phyloP scores from a whole-genome alignment of 495 filamentous ascomycete species.

The Cercophora newfieldiana region DNA sequence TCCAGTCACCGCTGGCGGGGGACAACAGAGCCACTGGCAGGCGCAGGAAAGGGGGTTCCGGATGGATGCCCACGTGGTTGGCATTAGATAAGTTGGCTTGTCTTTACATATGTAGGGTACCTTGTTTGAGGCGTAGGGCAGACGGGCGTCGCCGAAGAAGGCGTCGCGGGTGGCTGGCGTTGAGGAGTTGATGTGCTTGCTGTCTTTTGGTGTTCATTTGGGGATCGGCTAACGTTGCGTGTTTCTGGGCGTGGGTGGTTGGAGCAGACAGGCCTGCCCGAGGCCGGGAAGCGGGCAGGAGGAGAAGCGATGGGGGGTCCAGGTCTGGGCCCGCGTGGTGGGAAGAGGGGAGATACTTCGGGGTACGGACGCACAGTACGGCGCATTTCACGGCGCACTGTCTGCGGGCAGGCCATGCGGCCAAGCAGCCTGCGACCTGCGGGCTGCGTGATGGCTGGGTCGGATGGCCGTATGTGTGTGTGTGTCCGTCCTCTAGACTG shows the following conservation, averaged over 20 bases:
- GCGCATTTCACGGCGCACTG: not conserved
- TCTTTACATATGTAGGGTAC: not conserved
- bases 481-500: not conserved
- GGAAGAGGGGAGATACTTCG: not conserved
- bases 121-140: not conserved
- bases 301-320: not conserved
- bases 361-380: not conserved
- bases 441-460: conserved; percentile 1
- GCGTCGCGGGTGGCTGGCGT: not conserved
- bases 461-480: not conserved
- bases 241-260: not conserved
- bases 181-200: not conserved
- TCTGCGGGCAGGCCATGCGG: not conserved
- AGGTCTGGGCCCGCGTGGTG: not conserved
- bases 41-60: not conserved
- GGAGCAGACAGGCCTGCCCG: not conserved
- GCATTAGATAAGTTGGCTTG: too few relatives aligned
- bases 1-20: too few relatives aligned
- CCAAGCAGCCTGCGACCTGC: not conserved
- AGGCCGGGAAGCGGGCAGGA: not conserved
- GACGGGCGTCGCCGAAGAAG: not conserved
- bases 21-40: not conserved
- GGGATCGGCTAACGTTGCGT: not conserved
- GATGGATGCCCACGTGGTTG: not conserved
- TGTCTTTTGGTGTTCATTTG: not conserved